These are phyloP conservation scores for Globisporangium orthogonon DNA, from an alignment of 352 stramenopile species.

Conservation along the genomic window DNA sequence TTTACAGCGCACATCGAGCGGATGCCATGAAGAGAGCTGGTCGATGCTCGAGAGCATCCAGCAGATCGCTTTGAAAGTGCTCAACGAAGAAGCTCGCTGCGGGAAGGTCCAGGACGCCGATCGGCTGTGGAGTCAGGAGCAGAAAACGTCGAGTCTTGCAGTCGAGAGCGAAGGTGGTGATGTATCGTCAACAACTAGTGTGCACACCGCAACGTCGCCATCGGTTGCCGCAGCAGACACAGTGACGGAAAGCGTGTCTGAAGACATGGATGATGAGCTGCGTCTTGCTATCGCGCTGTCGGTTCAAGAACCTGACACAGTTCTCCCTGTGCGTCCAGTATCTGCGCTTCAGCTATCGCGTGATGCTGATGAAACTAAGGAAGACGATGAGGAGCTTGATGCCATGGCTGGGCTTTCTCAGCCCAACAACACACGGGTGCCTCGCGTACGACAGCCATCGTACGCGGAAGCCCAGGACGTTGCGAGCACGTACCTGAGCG, in stretches of 20 bases:
- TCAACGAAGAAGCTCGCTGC: constrained; percentile 45
- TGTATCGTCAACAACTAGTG: neutral
- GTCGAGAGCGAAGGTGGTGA: no score
- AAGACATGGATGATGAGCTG: constrained; percentile 15
- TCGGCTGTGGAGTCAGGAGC: constrained; percentile 8
- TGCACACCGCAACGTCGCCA: neutral
- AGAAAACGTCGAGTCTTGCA: neutral
- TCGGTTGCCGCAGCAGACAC: neutral
- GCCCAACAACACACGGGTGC: neutral
- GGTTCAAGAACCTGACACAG: constrained; percentile 2
- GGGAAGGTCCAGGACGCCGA: constrained; percentile 21
- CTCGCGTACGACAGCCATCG: constrained; percentile 36
- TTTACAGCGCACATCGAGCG: neutral
- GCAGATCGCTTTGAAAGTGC: constrained; percentile 40
- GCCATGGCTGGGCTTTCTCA: neutral
- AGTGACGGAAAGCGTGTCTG: constrained; percentile 1
- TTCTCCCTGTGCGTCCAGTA: neutral
- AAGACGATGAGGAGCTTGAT: constrained; percentile 17
- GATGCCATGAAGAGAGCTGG: constrained; percentile 15
- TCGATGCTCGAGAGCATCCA: constrained; percentile 52
- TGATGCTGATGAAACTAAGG: constrained; percentile 27
- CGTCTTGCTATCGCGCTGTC: constrained; percentile 11
- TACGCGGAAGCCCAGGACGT: constrained; percentile 60
- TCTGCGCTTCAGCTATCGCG: neutral
- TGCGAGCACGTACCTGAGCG: constrained; percentile 41